Evolutionary conservation across 192 early-diverging fungal species (phyloP), one percentile per base, ranked within the genome.

Genomic region (Kappamyces sp.): DNA sequence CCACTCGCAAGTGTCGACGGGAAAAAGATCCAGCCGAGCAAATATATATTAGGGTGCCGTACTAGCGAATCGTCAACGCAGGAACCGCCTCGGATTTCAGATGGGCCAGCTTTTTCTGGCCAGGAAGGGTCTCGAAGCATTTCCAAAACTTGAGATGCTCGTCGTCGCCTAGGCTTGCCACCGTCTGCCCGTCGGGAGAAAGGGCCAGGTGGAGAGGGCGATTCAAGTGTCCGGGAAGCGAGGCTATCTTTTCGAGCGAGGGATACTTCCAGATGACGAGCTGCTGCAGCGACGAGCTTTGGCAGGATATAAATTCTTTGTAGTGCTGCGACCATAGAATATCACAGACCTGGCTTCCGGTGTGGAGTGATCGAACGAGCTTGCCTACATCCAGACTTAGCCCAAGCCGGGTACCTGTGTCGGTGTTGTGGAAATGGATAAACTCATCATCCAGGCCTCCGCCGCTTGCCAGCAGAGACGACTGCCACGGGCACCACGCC

Each of bases 131-230:
- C 33, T 37, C 42, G 45, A 65, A 70, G 54, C 63, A 66, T 37
- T 70, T 70, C 68, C 68, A 70, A 51, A 70, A 70, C 54, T 73
- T 76, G 41, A 77, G 46, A 9, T 38, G 62, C 45, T 77, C 75
- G 45, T 77, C 75, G 2, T 66, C 74, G 5, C 65, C 65, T 1
- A 62, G 67, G 11, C 59, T 76, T 0, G 68, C 71, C 2, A 74
- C 65, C 3, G 46, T 66, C 39, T 69, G 70, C 6, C 75, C 75
- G 49, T 69, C 61, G 2, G 75, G 74, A 22, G 57, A 61, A n/a
- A 77, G 32, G 1, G 74, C 68, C 7, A 68, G 15, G 39, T 67
- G 64, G 40, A 77, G 54, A 5, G 70, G 66, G 0, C 75, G 63
- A 14, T 36, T 39, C 7, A 50, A n/a, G 63, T 77, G 75, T 1